These are phyloP conservation scores for Ilyonectria robusta DNA, from an alignment of 2,329 filamentous ascomycete species.

Conservation along the genomic window DNA sequence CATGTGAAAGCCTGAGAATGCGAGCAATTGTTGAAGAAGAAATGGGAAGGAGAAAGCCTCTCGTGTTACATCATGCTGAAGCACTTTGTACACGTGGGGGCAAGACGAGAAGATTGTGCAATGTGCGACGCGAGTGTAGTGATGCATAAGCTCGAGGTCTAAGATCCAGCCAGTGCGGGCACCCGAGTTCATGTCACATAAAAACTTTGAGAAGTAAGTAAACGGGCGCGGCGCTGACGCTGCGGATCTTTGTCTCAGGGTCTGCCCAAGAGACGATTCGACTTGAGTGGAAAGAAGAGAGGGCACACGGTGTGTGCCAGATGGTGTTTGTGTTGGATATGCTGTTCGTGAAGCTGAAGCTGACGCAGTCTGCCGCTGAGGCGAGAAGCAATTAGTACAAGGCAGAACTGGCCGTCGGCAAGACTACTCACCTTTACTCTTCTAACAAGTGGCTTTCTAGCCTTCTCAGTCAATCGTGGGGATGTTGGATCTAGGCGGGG, in stretches of 20 bases:
- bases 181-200: neutral
- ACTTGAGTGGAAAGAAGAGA: neutral
- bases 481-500: too few species aligned
- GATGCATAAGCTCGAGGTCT: slow-evolving; percentile 28
- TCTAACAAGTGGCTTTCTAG: neutral
- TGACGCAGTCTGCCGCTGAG: too few species aligned
- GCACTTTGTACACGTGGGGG: neutral
- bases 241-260: too few species aligned
- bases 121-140: slow-evolving; percentile 32
- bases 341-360: too few species aligned
- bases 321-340: too few species aligned
- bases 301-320: neutral
- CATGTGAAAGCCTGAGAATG: slow-evolving; percentile 30
- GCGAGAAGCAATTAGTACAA: too few species aligned
- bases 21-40: slow-evolving; percentile 29
- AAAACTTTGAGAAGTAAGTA: slow-evolving; percentile 28
- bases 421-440: neutral
- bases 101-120: slow-evolving; percentile 21
- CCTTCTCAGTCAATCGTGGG: too few species aligned
- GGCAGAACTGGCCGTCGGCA: too few species aligned
- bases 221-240: neutral
- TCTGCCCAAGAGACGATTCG: too few species aligned
- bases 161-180: slow-evolving; percentile 4
- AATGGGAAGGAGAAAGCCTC: slow-evolving; percentile 17
- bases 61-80: slow-evolving; percentile 23